phyloP scores from a whole-genome alignment of 2,329 filamentous ascomycete species.

The Sporothrix brasiliensis region DNA sequence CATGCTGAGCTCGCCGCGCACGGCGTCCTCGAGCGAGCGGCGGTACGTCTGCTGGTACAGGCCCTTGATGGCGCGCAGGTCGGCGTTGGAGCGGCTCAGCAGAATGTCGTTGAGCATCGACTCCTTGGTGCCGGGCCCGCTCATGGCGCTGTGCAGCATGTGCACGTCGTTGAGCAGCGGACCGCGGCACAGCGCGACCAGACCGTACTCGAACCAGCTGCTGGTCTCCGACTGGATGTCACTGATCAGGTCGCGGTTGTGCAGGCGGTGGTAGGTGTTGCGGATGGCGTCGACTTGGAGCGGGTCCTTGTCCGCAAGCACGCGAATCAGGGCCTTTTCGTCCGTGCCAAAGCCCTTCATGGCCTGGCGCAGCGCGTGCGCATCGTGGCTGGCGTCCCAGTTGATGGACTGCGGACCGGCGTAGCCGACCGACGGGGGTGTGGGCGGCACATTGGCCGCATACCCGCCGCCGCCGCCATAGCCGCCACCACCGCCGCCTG shows the following conservation, averaged over 20 bases:
- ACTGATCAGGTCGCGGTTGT: slow-evolving; percentile 69
- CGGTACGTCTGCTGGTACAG: slow-evolving; percentile 71
- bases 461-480: slow-evolving; percentile 40
- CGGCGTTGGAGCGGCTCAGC: slow-evolving; percentile 80
- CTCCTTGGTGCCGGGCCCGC: slow-evolving; percentile 85
- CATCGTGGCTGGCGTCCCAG: slow-evolving; percentile 69
- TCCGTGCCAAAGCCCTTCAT: slow-evolving; percentile 94
- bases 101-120: slow-evolving; percentile 82
- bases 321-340: slow-evolving; percentile 72
- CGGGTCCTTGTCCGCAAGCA: slow-evolving; percentile 73
- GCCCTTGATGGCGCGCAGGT: slow-evolving; percentile 81
- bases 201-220: slow-evolving; percentile 71
- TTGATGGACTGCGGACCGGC: slow-evolving; percentile 69
- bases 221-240: slow-evolving; percentile 79
- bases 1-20: slow-evolving; percentile 77
- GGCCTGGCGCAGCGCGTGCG: slow-evolving; percentile 71
- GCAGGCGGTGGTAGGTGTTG: slow-evolving; percentile 64
- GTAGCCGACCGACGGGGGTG: slow-evolving; percentile 74
- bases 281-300: slow-evolving; percentile 73
- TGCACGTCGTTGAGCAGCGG: slow-evolving; percentile 77
- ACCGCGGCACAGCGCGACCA: slow-evolving; percentile 75
- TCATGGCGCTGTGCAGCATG: slow-evolving; percentile 70
- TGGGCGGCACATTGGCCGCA: slow-evolving; percentile 50
- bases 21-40: slow-evolving; percentile 68
- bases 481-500: slow-evolving; percentile 38